A percentile compares a stretch with the other conserved stretches of the same genome.
Evolutionary conservation across 371 early-diverging fungal species (phyloP).

Genomic region (Parasitella parasitica): DNA sequence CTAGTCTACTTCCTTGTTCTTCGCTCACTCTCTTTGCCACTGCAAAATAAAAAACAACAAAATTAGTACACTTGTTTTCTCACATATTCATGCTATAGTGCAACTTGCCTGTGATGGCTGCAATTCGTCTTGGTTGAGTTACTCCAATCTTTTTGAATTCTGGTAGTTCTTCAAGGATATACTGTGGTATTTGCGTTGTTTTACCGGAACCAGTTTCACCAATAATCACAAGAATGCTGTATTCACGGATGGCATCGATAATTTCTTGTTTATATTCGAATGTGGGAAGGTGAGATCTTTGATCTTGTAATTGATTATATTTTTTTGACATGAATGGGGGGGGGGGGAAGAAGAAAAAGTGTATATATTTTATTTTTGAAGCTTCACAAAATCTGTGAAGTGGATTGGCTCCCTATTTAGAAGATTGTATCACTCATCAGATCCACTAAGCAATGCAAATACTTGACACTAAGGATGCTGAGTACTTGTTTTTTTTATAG

Average conservation of each 20-base stretch:
- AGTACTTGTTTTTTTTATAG: too few relatives aligned
- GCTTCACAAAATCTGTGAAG: too few relatives aligned
- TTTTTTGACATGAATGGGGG: slow-evolving; percentile 15
- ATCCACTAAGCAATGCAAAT: too few relatives aligned
- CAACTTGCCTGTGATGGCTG: slow-evolving; percentile 74
- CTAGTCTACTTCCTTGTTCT: slow-evolving; percentile 63
- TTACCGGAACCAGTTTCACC: slow-evolving; percentile 94
- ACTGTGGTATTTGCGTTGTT: slow-evolving; percentile 93
- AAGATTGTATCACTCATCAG: too few relatives aligned
- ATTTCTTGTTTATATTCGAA: slow-evolving; percentile 61
- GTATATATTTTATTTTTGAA: too few relatives aligned
- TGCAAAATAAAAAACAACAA: too few relatives aligned
- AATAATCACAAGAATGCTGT: slow-evolving; percentile 68
- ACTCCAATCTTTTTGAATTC: slow-evolving; percentile 61
- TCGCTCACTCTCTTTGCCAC: slow-evolving; percentile 85
- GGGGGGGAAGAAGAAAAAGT: background rate
- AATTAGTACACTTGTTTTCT: too few relatives aligned
- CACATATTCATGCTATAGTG: background rate
- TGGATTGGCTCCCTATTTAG: too few relatives aligned
- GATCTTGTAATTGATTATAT: slow-evolving; percentile 20
- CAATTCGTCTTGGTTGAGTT: slow-evolving; percentile 87
- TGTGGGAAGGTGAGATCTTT: slow-evolving; percentile 40
- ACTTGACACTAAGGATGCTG: too few relatives aligned
- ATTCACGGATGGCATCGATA: slow-evolving; percentile 63
- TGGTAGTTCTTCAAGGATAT: slow-evolving; percentile 65